Evolutionary conservation across 306 rosid species (phyloP), one percentile per base, ranked within the genome.

Genomic region (Purshia tridentata): DNA sequence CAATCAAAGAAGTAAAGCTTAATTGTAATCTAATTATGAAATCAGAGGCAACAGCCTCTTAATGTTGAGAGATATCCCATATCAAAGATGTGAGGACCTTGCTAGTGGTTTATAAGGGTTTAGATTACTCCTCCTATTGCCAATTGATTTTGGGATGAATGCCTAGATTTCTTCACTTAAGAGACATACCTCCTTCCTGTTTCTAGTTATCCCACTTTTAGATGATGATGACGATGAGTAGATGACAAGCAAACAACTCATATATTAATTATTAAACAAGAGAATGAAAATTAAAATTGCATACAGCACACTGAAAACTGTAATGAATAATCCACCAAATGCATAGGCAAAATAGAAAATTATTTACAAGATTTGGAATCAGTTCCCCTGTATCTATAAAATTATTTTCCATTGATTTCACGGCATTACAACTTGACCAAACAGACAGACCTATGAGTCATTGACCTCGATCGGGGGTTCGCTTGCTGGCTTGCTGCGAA

Each of bases 401-500:
- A 20, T 13, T 48, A 15, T 2, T 70, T 53, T 52, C 41, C 74
- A 65, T 42, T 45, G 52, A 20, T 19, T 65, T 45, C 53, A 44
- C 37, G 45, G 40, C 52, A 45, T 11, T 45, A 44, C 69, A 45
- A 45, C 37, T 13, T 45, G 53, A 42, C 37, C 52, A 45, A 6
- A 20, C 69, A 9, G 19, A 42, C n/a, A 29, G 64, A 57, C 55
- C 84, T 84, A 87, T 11, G 78, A 72, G 72, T 86, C 85, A 7
- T 77, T 81, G 55, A 4, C 15, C 65, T 35, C 44, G 14, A 23
- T 35, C 35, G 44, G 65, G 11, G 66, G 60, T 12, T 77, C 47
- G 29, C 66, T 69, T 20, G 50, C 84, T 5, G 80, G 61, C 65
- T 82, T 87, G 22, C 58, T 87, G 22, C 58, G 75, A 64, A 94